A percentile compares a stretch with the other conserved stretches of the same genome.
Conservation (phyloP, 2,329 filamentous ascomycete species). For the Fusarium sublunatum region DNA sequence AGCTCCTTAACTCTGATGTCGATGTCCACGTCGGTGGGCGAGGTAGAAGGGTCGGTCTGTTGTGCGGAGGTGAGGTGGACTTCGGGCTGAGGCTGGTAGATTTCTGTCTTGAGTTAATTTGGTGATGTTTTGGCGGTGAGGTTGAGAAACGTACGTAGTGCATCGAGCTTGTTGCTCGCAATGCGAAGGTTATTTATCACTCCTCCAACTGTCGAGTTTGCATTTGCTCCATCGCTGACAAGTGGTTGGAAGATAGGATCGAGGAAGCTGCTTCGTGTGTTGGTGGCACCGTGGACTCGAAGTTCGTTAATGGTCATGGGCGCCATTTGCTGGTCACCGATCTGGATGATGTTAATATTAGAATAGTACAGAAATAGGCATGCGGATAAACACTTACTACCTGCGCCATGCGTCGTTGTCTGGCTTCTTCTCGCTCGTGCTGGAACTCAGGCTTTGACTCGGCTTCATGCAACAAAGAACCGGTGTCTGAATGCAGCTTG, state of each 20-base stretch:
- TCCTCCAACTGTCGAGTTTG: constrained; percentile 81
- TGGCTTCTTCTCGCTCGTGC: constrained; percentile 54
- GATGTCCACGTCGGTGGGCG: constrained; percentile 82
- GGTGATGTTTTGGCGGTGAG: constrained; percentile 22
- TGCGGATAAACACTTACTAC: constrained; percentile 45
- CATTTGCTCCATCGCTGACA: constrained; percentile 73
- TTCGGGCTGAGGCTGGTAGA: constrained; percentile 85
- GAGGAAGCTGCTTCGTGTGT: constrained; percentile 87
- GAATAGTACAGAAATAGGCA: background rate
- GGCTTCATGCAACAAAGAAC: constrained; percentile 54
- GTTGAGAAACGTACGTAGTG: constrained; percentile 71
- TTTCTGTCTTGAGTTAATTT: constrained; percentile 65
- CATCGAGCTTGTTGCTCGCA: constrained; percentile 78
- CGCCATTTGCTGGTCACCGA: constrained; percentile 80
- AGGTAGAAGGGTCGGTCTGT: constrained; percentile 73
- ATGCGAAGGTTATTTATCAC: constrained; percentile 78
- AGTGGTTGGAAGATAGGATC: constrained; percentile 83
- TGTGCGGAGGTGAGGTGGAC: constrained; percentile 84
- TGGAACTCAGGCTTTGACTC: constrained; percentile 52
- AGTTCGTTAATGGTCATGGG: constrained; percentile 90
- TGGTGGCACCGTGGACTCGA: constrained; percentile 81
- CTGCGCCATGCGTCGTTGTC: constrained; percentile 54
- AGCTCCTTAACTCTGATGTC: constrained; percentile 86
- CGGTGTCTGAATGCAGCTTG: constrained; percentile 55
- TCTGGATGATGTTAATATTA: constrained; percentile 46